Evolutionary conservation across 2,329 filamentous ascomycete genomes (phyloP).

Genomic region (Colletotrichum lini): DNA sequence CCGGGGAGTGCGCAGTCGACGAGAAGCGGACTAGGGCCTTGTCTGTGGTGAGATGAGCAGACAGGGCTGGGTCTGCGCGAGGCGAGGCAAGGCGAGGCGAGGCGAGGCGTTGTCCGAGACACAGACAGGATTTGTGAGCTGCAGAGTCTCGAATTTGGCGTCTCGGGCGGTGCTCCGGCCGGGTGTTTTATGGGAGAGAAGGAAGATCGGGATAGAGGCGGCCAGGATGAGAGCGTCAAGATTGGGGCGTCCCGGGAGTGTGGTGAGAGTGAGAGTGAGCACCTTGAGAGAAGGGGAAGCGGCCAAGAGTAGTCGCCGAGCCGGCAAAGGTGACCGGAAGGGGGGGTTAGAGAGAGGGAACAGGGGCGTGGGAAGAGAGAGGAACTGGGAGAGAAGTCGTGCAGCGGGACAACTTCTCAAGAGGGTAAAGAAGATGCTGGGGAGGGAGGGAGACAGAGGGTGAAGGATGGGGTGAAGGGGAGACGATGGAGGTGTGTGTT

Average conservation of each 20-base stretch:
- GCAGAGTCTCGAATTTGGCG: conserved; percentile 14
- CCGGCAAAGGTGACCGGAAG: background rate
- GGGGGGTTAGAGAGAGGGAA: background rate
- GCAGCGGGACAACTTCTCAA: conserved; percentile 19
- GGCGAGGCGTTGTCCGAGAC: background rate
- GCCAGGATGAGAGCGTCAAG: background rate
- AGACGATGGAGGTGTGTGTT: background rate
- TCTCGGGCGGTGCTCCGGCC: conserved; percentile 11
- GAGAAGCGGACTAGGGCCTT: background rate
- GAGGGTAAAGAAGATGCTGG: background rate
- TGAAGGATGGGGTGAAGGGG: background rate
- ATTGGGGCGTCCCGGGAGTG: background rate
- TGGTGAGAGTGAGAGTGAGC: conserved; percentile 9
- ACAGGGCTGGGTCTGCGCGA: background rate
- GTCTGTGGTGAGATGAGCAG: conserved; percentile 4
- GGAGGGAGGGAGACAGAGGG: background rate
- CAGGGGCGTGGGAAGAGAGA: background rate
- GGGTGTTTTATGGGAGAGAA: conserved; percentile 31
- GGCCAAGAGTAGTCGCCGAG: conserved; percentile 7
- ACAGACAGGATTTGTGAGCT: conserved; percentile 4
- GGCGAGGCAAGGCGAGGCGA: too few species aligned
- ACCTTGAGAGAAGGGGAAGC: conserved; percentile 31
- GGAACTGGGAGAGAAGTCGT: background rate
- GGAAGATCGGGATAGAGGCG: background rate
- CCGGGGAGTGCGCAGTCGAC: background rate